Evolutionary conservation across 2,329 filamentous ascomycete genomes (phyloP).

Genomic region (Xenosphaeropsis pyriputrescens): DNA sequence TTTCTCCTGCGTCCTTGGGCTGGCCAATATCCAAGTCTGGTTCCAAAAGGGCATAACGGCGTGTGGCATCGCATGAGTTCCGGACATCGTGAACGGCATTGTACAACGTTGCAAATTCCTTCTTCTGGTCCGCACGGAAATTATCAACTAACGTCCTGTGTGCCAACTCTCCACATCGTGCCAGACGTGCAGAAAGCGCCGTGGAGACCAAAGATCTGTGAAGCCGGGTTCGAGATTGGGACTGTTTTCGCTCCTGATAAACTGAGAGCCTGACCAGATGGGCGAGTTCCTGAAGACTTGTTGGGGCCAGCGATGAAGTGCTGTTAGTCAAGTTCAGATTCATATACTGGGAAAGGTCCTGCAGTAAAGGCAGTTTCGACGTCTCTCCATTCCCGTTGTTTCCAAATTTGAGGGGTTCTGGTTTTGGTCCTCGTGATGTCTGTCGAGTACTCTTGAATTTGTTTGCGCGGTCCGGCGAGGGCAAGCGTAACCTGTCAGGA

Average conservation of each 20-base stretch:
- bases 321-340: constrained; percentile 36
- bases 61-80: constrained; percentile 59
- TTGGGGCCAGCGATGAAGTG: constrained; percentile 45
- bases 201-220: constrained; percentile 63
- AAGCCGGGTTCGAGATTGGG: constrained; percentile 56
- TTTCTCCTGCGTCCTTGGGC: constrained; percentile 17
- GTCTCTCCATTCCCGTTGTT: too few species aligned
- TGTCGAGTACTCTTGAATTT: constrained; percentile 4
- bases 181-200: constrained; percentile 59
- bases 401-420: too few species aligned
- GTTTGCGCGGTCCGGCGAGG: constrained; percentile 1
- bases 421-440: constrained; percentile 13
- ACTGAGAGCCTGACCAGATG: constrained; percentile 65
- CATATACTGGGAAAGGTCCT: constrained; percentile 51
- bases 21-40: constrained; percentile 48
- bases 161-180: constrained; percentile 59
- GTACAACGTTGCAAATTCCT: constrained; percentile 58
- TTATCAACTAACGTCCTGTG: constrained; percentile 64
- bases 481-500: background rate
- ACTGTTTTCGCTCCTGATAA: constrained; percentile 70
- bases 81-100: constrained; percentile 68
- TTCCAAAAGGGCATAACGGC: constrained; percentile 56
- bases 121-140: constrained; percentile 68
- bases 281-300: constrained; percentile 62
- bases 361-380: constrained; percentile 31